Evolutionary conservation across 2,329 filamentous ascomycete genomes (phyloP).

Genomic region (Botrytis fabae): DNA sequence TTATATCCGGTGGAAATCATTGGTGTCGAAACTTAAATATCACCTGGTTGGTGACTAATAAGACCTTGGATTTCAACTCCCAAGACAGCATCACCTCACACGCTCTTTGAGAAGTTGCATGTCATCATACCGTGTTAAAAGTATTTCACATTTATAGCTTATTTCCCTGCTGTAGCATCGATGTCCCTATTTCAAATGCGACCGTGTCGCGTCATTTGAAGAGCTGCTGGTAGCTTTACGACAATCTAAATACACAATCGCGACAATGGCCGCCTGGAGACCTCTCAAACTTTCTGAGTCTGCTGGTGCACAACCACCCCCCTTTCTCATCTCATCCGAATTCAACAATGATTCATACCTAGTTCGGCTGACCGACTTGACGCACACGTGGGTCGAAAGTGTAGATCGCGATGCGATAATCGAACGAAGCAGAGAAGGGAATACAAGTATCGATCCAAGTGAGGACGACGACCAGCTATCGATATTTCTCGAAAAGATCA

Average conservation of each 20-base stretch:
- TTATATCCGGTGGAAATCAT: neutral
- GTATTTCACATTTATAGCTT: neutral
- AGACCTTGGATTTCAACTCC: neutral
- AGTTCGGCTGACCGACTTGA: conserved; percentile 69
- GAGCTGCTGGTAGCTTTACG: neutral
- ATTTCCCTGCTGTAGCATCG: neutral
- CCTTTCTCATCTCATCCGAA: conserved; percentile 61
- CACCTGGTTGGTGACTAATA: neutral
- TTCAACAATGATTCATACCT: conserved; percentile 60
- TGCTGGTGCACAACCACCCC: conserved; percentile 48
- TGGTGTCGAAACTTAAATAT: neutral
- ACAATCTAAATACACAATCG: neutral
- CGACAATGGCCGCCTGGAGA: conserved; percentile 34
- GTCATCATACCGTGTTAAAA: neutral
- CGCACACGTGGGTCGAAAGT: conserved; percentile 69
- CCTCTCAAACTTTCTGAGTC: conserved; percentile 29
- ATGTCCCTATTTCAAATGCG: neutral
- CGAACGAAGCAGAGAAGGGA: conserved; percentile 59
- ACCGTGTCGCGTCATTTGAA: neutral
- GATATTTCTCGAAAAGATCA: conserved; percentile 65
- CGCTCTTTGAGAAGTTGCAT: neutral
- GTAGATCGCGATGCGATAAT: conserved; percentile 63
- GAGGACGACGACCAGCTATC: conserved; percentile 65
- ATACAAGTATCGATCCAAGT: conserved; percentile 70
- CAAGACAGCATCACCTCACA: neutral